Evolutionary conservation across 2,329 filamentous ascomycete genomes (phyloP), one percentile per base, ranked within the genome.

Genomic region (Aspergillus flavus): DNA sequence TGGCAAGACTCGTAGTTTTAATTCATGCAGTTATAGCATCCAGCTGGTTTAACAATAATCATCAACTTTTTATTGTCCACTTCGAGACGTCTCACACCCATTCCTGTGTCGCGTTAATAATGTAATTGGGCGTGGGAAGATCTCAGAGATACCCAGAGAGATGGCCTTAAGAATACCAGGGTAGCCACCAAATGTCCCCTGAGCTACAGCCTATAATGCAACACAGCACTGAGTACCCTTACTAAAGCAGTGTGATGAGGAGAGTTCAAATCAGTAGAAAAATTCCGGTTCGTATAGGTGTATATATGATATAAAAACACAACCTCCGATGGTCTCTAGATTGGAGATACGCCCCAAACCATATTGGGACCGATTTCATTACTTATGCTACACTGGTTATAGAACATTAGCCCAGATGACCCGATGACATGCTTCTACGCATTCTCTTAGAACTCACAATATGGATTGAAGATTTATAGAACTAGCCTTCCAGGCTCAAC

Each of bases 401-500:
- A 54, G 23, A 23, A 23, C 6, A 59, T 59, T 61, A 55, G 58
- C 52, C 52, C 12, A 19, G 23, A 16, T 45, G 36, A 60, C 32
- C 14, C 16, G 34, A 16, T 21, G 46, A 9, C 32, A 50, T 50
- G 12, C 23, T 19, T n/a, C 59, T 23, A 21, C 7, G 14, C 28
- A 21, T 41, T 10, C 9, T 28, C 7, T 32, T 48, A 48, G 9
- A 21, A 62, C 61, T 62, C 26, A 62, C 55, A 58, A 58, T 55
- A 34, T 58, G 39, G 48, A 62, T 48, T 55, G 50, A 34, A 43
- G 45, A 54, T 69, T 61, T 77, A 85, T 68, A 86, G 73, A 39
- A 96, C 87, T 73, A 96, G 79, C 71, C 89, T 85, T 39, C 89
- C 92, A 16, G 93, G 92, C 79, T 95, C 91, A 68, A 87, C 84